Percentiles rank a stretch among this genome's conserved stretches.
Conservation (phyloP, 2,329 filamentous ascomycete species). For the Podosphaera leucotricha region DNA sequence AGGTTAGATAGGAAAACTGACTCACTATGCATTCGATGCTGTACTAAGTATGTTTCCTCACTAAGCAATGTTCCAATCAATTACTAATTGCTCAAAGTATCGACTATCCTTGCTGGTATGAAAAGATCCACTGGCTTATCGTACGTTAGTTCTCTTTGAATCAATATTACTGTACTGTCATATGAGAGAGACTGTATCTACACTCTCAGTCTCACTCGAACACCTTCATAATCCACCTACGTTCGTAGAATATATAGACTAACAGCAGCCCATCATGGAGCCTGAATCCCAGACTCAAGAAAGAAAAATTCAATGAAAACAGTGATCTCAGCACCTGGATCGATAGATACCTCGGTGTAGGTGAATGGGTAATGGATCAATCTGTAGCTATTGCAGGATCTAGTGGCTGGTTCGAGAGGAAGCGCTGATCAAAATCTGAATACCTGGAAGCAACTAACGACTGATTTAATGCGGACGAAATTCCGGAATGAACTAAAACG, state of each 20-base stretch:
- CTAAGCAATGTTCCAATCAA: neutral
- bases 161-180: neutral
- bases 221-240: conserved; percentile 13
- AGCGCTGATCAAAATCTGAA: conserved; percentile 30
- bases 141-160: conserved; percentile 36
- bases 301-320: conserved; percentile 63
- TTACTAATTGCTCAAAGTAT: conserved; percentile 33
- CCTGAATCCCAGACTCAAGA: conserved; percentile 56
- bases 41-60: conserved; percentile 51
- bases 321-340: conserved; percentile 73
- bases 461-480: too few relatives aligned
- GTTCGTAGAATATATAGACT: conserved; percentile 16
- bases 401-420: conserved; percentile 79
- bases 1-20: conserved; percentile 72
- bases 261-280: conserved; percentile 21
- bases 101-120: conserved; percentile 87
- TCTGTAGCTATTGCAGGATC: conserved; percentile 77
- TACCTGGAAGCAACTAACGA: too few relatives aligned
- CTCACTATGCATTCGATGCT: conserved; percentile 90
- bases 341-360: conserved; percentile 77
- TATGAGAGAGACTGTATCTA: too few relatives aligned
- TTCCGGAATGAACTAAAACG: too few relatives aligned
- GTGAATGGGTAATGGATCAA: conserved; percentile 97
- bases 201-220: neutral
- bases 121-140: conserved; percentile 93